These are phyloP conservation scores for Candida piceae DNA, from an alignment of 805 yeast genomes.

Conservation along the genomic window DNA sequence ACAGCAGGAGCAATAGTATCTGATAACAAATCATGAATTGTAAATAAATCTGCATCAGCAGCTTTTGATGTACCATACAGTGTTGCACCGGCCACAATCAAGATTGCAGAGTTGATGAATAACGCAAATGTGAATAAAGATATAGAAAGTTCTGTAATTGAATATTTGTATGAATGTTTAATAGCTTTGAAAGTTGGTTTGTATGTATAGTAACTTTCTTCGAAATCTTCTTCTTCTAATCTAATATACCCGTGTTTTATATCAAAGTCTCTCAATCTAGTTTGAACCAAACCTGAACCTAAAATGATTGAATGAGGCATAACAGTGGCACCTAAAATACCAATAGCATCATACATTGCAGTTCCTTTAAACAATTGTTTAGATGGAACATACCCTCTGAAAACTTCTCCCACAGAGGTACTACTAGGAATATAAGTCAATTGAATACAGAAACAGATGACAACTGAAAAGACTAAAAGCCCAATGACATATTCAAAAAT, in stretches of 20 bases:
- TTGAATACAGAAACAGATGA: conserved; percentile 42
- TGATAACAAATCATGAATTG: conserved; percentile 59
- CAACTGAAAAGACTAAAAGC: conserved; percentile 37
- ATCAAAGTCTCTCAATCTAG: conserved; percentile 43
- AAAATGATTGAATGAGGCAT: conserved; percentile 48
- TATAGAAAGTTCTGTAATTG: conserved; percentile 58
- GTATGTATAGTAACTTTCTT: conserved; percentile 44
- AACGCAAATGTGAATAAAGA: conserved; percentile 74
- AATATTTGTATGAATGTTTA: conserved; percentile 58
- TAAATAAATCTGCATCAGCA: conserved; percentile 71
- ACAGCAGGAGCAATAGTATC: conserved; percentile 60
- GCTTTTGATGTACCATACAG: conserved; percentile 55
- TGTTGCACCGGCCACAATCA: conserved; percentile 74
- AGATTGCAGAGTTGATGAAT: conserved; percentile 76
- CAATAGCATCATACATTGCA: conserved; percentile 43
- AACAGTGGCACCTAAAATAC: conserved; percentile 46
- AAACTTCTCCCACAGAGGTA: conserved; percentile 25
- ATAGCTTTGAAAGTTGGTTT: conserved; percentile 67
- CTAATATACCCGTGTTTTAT: conserved; percentile 31
- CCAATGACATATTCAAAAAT: conserved; percentile 41
- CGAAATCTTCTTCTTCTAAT: conserved; percentile 22
- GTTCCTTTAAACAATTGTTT: conserved; percentile 36
- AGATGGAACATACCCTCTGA: conserved; percentile 42
- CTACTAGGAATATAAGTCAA: conserved; percentile 32
- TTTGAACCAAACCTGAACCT: conserved; percentile 46